A percentile compares a stretch with the other conserved stretches of the same genome.
Conservation (phyloP, 1,284 basidiomycete genomes). For the Leccinum ponderosum region DNA sequence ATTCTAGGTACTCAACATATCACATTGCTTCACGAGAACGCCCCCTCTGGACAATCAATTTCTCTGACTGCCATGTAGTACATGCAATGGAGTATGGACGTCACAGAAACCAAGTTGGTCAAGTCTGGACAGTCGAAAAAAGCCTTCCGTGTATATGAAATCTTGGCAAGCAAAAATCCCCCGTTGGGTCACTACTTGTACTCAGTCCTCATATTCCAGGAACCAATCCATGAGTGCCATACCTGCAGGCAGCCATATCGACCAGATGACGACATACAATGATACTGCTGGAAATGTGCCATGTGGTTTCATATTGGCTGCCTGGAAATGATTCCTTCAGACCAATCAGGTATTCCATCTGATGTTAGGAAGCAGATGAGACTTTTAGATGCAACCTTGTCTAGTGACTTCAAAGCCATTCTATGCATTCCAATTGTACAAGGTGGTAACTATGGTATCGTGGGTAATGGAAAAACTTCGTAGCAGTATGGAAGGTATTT, state of each 20-base stretch:
- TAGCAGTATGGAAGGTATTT: neutral
- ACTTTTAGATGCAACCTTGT: neutral
- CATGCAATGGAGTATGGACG: neutral
- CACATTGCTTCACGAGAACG: neutral
- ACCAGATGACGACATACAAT: neutral
- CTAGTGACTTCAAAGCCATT: neutral
- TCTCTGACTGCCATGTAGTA: neutral
- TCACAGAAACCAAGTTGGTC: neutral
- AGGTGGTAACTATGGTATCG: neutral
- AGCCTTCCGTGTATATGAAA: neutral
- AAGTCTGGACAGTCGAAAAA: neutral
- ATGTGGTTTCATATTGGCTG: neutral
- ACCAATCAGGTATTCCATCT: neutral
- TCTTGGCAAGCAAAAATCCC: neutral
- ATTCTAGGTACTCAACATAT: neutral
- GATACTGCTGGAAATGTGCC: neutral
- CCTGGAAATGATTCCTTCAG: neutral
- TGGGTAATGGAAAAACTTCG: neutral
- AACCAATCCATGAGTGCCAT: neutral
- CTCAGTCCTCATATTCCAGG: neutral
- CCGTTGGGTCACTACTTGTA: neutral
- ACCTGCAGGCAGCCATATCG: neutral
- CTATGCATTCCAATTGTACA: neutral
- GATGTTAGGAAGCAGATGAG: neutral
- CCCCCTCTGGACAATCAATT: neutral